Percentiles rank a stretch among this genome's conserved stretches.
Conservation (phyloP, 2,329 filamentous ascomycete species). For the Phaeomoniella chlamydospora region DNA sequence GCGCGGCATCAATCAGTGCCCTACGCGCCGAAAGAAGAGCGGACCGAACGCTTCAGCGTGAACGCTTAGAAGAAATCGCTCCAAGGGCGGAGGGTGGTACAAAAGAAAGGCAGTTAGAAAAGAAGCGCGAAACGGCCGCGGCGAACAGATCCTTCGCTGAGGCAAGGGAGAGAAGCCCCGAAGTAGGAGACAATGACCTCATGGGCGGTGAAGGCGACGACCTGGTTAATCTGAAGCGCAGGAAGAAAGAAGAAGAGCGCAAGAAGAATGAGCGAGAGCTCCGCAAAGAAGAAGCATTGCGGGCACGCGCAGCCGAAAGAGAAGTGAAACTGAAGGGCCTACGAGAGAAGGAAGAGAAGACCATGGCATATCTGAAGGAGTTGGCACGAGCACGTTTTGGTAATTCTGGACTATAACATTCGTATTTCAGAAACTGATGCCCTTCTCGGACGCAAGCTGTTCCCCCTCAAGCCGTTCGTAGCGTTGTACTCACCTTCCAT, state of each 20-base stretch:
- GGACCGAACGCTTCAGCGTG: slow-evolving; percentile 54
- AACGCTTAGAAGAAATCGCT: slow-evolving; percentile 62
- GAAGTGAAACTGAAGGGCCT: slow-evolving; percentile 60
- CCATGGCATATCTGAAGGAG: slow-evolving; percentile 65
- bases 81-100: slow-evolving; percentile 75
- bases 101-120: slow-evolving; percentile 73
- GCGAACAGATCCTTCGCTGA: slow-evolving; percentile 56
- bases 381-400: slow-evolving; percentile 72
- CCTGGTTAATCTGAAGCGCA: slow-evolving; percentile 49
- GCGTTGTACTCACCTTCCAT: no score
- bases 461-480: no score
- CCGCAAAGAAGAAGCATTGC: slow-evolving; percentile 62
- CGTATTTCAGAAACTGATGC: no score
- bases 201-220: slow-evolving; percentile 51
- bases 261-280: slow-evolving; percentile 78
- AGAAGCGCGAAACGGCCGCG: slow-evolving; percentile 58
- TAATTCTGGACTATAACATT: slow-evolving; percentile 3
- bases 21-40: slow-evolving; percentile 47
- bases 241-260: slow-evolving; percentile 49
- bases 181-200: slow-evolving; percentile 58
- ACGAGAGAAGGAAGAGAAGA: slow-evolving; percentile 65
- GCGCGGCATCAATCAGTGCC: slow-evolving; percentile 28
- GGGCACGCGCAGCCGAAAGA: slow-evolving; percentile 63
- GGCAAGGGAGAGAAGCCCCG: slow-evolving; percentile 42
- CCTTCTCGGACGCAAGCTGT: no score